Percentiles rank a stretch among this genome's conserved stretches.
Conservation (phyloP, 768 basidiomycete genomes). For the Roridomyces roridus region DNA sequence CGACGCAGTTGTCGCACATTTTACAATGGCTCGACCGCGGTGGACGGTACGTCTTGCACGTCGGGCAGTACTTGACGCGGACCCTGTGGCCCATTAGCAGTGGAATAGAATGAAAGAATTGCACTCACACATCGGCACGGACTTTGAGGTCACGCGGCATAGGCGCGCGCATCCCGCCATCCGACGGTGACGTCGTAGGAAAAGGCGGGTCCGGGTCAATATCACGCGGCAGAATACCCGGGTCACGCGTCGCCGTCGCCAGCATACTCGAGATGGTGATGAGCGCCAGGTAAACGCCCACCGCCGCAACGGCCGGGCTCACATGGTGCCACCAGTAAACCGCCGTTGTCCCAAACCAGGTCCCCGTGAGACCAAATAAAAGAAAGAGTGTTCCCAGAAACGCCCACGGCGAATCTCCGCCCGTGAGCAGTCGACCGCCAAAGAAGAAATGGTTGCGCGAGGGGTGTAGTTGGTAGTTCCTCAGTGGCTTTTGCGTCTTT, state of each 20-base stretch:
- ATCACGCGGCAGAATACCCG: constrained; percentile 89
- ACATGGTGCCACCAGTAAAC: constrained; percentile 89
- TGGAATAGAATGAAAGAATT: constrained; percentile 4
- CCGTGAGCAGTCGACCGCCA: constrained; percentile 75
- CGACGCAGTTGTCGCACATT: constrained; percentile 98
- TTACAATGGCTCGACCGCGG: constrained; percentile 96
- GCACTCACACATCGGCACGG: constrained; percentile 72
- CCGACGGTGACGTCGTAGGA: constrained; percentile 64
- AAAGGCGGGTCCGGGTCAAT: constrained; percentile 88
- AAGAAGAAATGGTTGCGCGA: constrained; percentile 82
- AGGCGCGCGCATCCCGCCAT: constrained; percentile 66
- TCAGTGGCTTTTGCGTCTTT: constrained; percentile 48
- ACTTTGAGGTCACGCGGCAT: constrained; percentile 85
- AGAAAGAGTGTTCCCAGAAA: constrained; percentile 71
- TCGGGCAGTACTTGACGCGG: constrained; percentile 92
- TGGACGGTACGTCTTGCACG: constrained; percentile 91
- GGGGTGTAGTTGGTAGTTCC: constrained; percentile 68
- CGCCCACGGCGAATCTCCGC: constrained; percentile 87
- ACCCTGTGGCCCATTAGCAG: constrained; percentile 55
- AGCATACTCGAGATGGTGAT: constrained; percentile 80
- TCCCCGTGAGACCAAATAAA: constrained; percentile 69
- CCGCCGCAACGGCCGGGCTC: constrained; percentile 70
- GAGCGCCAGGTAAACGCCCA: constrained; percentile 57
- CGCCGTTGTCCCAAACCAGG: constrained; percentile 90
- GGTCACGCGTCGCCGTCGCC: constrained; percentile 79